Conservation (phyloP, 345 rosid genomes). For the Hypericum perforatum region DNA sequence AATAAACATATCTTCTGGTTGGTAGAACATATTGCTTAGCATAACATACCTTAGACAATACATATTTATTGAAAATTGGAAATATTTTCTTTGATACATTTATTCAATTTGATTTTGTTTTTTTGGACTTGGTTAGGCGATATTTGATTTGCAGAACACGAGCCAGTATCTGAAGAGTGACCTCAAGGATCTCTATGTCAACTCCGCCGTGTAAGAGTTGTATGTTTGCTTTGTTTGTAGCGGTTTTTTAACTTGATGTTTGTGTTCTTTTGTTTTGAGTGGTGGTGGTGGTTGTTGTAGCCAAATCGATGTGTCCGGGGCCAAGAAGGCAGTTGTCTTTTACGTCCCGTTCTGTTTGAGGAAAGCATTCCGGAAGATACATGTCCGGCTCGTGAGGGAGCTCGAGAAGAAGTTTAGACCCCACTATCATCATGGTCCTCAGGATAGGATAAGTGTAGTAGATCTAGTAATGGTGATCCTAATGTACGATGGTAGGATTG, state of each 20-base stretch:
- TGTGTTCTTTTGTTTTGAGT: not conserved
- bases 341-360: constrained; percentile 74
- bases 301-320: constrained; percentile 73
- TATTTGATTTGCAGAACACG: constrained; percentile 76
- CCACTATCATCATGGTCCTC: no score
- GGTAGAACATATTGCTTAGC: no score
- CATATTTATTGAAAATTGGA: no score
- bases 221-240: not conserved
- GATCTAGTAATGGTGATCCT: no score
- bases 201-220: constrained; percentile 54
- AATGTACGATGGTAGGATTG: no score
- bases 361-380: constrained; percentile 67
- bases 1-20: no score
- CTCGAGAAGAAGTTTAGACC: constrained; percentile 89
- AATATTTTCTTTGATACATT: no score
- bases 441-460: no score
- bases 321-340: constrained; percentile 63
- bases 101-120: not conserved
- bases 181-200: constrained; percentile 70
- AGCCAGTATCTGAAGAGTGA: constrained; percentile 77
- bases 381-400: constrained; percentile 76
- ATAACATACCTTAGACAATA: no score
- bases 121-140: constrained; percentile 31
- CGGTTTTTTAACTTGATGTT: not conserved
- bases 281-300: constrained; percentile 35